Conservation (phyloP, 768 basidiomycete species). For the Hypsizygus marmoreus region DNA sequence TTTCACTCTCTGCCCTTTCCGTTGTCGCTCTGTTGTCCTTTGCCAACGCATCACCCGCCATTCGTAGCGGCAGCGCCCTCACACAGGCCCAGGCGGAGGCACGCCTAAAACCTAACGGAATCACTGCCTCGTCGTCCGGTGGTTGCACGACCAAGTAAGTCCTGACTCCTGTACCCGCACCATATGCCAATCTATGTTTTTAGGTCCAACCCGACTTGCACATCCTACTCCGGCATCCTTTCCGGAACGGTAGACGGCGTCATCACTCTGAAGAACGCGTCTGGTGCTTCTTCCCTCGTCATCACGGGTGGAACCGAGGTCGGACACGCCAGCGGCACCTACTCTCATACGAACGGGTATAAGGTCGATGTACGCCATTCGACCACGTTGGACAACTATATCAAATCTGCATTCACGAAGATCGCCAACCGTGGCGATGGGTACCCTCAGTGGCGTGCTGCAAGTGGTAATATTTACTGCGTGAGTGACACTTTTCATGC, state of each 20-base stretch:
- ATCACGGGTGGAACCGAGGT: constrained; percentile 65
- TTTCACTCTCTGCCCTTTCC: background rate
- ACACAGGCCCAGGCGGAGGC: constrained; percentile 28
- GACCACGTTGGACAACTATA: constrained; percentile 25
- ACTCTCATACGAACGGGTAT: constrained; percentile 28
- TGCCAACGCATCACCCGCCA: background rate
- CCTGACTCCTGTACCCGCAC: background rate
- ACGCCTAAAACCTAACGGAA: constrained; percentile 21
- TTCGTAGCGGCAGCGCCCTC: constrained; percentile 14
- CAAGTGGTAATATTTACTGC: constrained; percentile 30
- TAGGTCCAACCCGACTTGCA: constrained; percentile 24
- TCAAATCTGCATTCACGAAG: constrained; percentile 22
- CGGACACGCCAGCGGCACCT: constrained; percentile 29
- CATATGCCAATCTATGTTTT: background rate
- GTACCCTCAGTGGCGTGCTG: constrained; percentile 27
- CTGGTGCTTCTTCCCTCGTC: constrained; percentile 62
- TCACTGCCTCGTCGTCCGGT: constrained; percentile 27
- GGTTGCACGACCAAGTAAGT: constrained; percentile 24
- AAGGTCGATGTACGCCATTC: constrained; percentile 29
- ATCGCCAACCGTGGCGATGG: constrained; percentile 30
- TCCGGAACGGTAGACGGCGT: constrained; percentile 29
- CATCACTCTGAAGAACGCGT: constrained; percentile 32
- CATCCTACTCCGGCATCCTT: constrained; percentile 27
- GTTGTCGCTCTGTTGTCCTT: background rate
- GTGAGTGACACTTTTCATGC: constrained; percentile 15